Percentiles rank a stretch among this genome's conserved stretches.
Evolutionary conservation across 371 early-diverging fungal species (phyloP).

Genomic region (Apophysomyces trapeziformis): DNA sequence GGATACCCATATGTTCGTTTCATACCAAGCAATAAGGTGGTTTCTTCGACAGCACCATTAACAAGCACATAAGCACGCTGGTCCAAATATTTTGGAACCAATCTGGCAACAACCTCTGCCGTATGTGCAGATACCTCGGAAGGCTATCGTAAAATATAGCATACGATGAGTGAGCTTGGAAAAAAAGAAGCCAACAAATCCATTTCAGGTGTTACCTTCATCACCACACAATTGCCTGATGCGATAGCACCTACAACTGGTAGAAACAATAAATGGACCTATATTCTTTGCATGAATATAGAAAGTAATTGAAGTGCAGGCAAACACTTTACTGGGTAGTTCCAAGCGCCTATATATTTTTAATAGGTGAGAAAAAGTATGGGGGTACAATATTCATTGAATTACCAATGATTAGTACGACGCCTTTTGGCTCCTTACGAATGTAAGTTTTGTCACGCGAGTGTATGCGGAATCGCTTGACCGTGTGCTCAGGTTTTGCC

Average conservation of each 20-base stretch:
- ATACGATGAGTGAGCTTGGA: background rate
- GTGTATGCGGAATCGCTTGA: constrained; percentile 43
- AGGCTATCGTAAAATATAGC: constrained; percentile 47
- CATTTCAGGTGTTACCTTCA: constrained; percentile 60
- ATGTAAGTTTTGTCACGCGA: constrained; percentile 47
- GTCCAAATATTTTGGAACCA: constrained; percentile 82
- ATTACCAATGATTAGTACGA: constrained; percentile 68
- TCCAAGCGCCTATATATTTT: constrained; percentile 73
- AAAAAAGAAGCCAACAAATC: background rate
- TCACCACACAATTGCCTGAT: constrained; percentile 85
- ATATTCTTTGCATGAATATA: background rate
- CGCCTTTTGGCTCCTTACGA: constrained; percentile 75
- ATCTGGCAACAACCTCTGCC: constrained; percentile 58
- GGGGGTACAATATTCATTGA: background rate
- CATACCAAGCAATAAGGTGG: constrained; percentile 67
- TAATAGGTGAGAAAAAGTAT: constrained; percentile 1
- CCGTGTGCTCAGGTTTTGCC: constrained; percentile 28
- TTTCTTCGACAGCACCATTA: constrained; percentile 77
- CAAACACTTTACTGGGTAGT: constrained; percentile 71
- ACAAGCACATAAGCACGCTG: constrained; percentile 64
- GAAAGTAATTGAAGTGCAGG: background rate
- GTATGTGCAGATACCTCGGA: constrained; percentile 82
- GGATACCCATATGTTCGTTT: background rate
- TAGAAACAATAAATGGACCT: constrained; percentile 64
- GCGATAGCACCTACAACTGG: constrained; percentile 91